Percentiles rank a stretch among this genome's conserved stretches.
phyloP scores from a whole-genome alignment of 257 asterid genomes.

The Ophiorrhiza pumila region DNA sequence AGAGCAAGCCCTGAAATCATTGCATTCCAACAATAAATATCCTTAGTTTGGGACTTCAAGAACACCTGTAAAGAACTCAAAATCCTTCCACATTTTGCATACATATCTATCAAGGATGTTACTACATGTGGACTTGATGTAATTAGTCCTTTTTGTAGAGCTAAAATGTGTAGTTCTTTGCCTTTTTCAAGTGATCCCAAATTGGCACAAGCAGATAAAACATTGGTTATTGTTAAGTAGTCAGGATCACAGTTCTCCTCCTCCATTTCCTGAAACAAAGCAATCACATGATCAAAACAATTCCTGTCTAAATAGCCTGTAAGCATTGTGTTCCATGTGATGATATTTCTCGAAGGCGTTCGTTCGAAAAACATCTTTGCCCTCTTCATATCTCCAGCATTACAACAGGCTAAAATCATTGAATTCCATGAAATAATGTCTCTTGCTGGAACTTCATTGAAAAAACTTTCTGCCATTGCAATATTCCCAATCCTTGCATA shows the following conservation, averaged over 20 bases:
- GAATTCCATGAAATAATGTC: constrained; percentile 15
- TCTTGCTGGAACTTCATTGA: background rate
- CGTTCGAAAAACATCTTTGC: constrained; percentile 2
- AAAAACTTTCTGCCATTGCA: background rate
- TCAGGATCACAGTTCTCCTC: constrained; percentile 8
- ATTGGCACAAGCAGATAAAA: constrained; percentile 11
- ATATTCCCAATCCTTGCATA: constrained; percentile 3
- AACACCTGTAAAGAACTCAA: constrained; percentile 7
- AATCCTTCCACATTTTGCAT: constrained; percentile 42
- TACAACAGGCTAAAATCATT: constrained; percentile 14
- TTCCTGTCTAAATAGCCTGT: background rate
- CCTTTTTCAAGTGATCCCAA: constrained; percentile 18
- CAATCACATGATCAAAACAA: background rate
- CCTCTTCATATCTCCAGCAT: constrained; percentile 7
- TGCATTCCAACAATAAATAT: constrained; percentile 22
- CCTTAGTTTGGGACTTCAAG: constrained; percentile 14
- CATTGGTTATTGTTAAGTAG: background rate
- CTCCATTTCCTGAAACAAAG: constrained; percentile 13
- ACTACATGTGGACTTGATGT: constrained; percentile 11
- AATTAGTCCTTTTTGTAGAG: background rate
- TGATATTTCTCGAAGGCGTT: background rate
- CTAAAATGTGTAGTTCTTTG: constrained; percentile 13
- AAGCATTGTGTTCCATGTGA: constrained; percentile 21
- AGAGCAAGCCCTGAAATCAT: constrained; percentile 18
- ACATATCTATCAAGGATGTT: constrained; percentile 45